Evolutionary conservation across 495 filamentous ascomycete genomes (phyloP).

Genomic region (Letharia columbiana): DNA sequence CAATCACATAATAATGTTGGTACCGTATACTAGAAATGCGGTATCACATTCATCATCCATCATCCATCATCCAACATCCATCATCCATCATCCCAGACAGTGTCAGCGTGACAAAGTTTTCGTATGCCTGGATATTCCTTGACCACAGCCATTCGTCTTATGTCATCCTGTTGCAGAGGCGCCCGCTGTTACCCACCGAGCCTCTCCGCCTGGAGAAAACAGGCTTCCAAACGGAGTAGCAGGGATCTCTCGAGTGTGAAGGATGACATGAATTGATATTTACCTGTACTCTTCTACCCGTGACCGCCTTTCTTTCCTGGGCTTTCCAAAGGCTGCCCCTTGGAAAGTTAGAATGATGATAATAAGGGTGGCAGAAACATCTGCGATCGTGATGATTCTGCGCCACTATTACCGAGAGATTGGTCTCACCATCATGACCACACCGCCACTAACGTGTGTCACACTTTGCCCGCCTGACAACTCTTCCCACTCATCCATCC

Average conservation of each 20-base stretch:
- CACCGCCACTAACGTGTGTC: not conserved
- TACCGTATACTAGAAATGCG: no score
- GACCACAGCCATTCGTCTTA: not conserved
- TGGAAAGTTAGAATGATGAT: no score
- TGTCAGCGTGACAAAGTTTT: not conserved
- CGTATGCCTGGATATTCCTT: not conserved
- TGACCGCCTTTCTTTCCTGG: not conserved
- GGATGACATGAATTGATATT: not conserved
- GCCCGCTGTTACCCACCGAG: not conserved
- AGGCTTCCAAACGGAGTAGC: not conserved
- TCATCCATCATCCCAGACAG: not conserved
- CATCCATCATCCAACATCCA: no score
- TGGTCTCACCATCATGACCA: not conserved
- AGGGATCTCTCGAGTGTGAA: not conserved
- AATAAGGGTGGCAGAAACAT: not conserved
- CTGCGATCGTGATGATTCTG: not conserved
- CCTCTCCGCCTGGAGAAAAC: not conserved
- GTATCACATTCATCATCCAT: not conserved
- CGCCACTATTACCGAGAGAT: not conserved
- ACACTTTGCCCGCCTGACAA: not conserved
- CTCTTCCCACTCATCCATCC: not conserved
- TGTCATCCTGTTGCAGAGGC: conserved; percentile 2
- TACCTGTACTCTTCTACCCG: not conserved
- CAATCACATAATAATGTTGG: not conserved
- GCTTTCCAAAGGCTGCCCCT: not conserved